Evolutionary conservation across 2,329 filamentous ascomycete genomes (phyloP), one percentile per base, ranked within the genome.

Genomic region (Fusarium fracticaudum): DNA sequence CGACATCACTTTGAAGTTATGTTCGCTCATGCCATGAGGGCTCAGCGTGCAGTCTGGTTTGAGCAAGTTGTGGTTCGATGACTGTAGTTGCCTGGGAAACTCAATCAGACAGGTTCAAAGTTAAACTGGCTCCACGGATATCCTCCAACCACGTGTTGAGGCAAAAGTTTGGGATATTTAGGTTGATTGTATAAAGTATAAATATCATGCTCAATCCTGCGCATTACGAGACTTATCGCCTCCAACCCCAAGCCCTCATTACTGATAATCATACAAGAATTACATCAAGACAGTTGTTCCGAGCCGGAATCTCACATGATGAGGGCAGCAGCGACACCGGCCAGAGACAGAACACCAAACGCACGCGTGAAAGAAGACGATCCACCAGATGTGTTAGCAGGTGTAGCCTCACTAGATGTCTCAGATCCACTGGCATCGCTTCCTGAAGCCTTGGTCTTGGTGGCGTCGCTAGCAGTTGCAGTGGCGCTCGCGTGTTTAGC

Each of bases 401-500:
- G 66, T 11, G 66, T 44, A 35, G 66, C 31, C 17, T 20, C 20
- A 9, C 35, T 12, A 41, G 66, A 69, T 12, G 48, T 43, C 8
- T 35, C 26, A 14, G 66, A 47, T 12, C 60, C 60, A n/a, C 17
- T 64, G 1, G 54, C 29, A 22, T 41, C 53, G 33, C 20, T 61
- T 5, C 15, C 38, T 22, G 51, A 44, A 14, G 22, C 35, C 24
- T 40, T 45, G 6, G 60, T 60, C 41, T 41, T 45, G 41, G 53
- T 64, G 26, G 61, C 61, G 14, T 60, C 55, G 43, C 37, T 58
- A 44, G 41, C 50, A 17, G 65, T 69, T 0, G 48, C 44, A n/a
- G 54, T 50, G 17, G 44, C 48, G 48, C 50, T 43, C 58, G 67
- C 63, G n/a, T 64, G 67, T 31, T 64, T 69, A 15, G 67, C 65